Base-by-base conservation (phyloP, 2,329 filamentous ascomycete species). In the Fusarium odoratissimum region DNA sequence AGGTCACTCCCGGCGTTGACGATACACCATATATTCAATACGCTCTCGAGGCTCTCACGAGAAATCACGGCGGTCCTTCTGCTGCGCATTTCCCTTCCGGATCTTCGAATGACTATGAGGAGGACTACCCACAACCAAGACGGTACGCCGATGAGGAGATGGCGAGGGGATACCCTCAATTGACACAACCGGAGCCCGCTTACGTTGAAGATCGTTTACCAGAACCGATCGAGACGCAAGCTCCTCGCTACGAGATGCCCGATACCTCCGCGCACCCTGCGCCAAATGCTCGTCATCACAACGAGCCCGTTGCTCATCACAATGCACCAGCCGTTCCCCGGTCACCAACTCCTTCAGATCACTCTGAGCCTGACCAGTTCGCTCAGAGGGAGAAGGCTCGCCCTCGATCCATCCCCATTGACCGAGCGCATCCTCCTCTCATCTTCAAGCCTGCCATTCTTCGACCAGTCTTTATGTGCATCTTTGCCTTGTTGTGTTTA, bases 21-120 rank as follows among this genome's bases (percentile, higher is more conserved):
- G 93, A 97, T 78, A 92, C 91, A 13, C 95, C 94, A 1, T 97
- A 95, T 81, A 93, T 98, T 71, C 92, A 92, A 72, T 97, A 96
- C 80, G 95, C 95, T 44, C 90, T 98, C 71, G 93, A 97, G 72
- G 94, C 95, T 71, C 85, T 98, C 75, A 97, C 94, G 10, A 87
- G 92, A 52, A 90, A 93, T 76, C 91, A 91, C 64, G 90, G 93
- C 67, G 86, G 90, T 10, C 83, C 85, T 64, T 86, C 87, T 14
- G 84, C 87, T 61, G 84, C 86, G 60, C 83, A 88, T 73, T 86
- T 89, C 58, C 81, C 86, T 60, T 85, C 86, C 8, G 77, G 73
- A 37, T 78, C 78, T 62, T 82, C 79, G n/a, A 79, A 80, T 12
- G 76, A 74, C 41, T 79, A 72, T 9, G 70, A 79, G 8, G 71